phyloP scores from a whole-genome alignment of 305 asterid genomes.

The Rubia balearica region DNA sequence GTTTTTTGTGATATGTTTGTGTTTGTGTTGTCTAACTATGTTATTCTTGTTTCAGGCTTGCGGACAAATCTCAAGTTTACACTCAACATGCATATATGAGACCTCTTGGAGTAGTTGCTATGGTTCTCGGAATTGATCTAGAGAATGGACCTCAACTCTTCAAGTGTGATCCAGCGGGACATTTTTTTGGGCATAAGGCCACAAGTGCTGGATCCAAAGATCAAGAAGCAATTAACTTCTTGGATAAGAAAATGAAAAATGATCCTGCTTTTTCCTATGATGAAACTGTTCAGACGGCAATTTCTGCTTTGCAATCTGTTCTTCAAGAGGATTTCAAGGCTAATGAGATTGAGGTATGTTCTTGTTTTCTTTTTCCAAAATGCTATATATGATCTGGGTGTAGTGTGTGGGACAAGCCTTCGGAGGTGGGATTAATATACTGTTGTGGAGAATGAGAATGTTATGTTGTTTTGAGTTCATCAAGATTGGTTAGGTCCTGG shows the following conservation, averaged over 20 bases:
- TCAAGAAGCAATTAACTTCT: conserved; percentile 92
- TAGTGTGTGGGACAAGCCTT: neutral
- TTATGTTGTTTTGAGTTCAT: conserved; percentile 29
- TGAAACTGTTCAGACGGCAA: conserved; percentile 98
- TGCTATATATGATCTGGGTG: neutral
- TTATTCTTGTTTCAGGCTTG: conserved; percentile 57
- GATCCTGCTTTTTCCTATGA: conserved; percentile 84
- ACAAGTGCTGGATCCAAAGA: conserved; percentile 97
- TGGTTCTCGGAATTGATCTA: conserved; percentile 89
- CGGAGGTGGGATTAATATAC: neutral
- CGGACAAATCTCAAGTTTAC: conserved; percentile 98
- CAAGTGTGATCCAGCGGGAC: conserved; percentile 99
- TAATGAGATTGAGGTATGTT: conserved; percentile 84
- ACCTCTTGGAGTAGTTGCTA: conserved; percentile 97
- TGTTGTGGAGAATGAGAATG: conserved; percentile 67
- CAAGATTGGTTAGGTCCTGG: neutral
- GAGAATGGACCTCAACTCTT: conserved; percentile 97
- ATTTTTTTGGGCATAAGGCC: conserved; percentile 98
- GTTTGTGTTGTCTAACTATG: neutral
- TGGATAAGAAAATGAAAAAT: conserved; percentile 97
- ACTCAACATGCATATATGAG: conserved; percentile 99
- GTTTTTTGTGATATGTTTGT: neutral
- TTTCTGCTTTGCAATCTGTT: conserved; percentile 91
- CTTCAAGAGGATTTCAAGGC: conserved; percentile 99
- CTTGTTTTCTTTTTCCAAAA: neutral